A percentile compares a stretch with the other conserved stretches of the same genome.
Evolutionary conservation across 345 rosid species (phyloP).

Genomic region (Abelmoschus esculentus): DNA sequence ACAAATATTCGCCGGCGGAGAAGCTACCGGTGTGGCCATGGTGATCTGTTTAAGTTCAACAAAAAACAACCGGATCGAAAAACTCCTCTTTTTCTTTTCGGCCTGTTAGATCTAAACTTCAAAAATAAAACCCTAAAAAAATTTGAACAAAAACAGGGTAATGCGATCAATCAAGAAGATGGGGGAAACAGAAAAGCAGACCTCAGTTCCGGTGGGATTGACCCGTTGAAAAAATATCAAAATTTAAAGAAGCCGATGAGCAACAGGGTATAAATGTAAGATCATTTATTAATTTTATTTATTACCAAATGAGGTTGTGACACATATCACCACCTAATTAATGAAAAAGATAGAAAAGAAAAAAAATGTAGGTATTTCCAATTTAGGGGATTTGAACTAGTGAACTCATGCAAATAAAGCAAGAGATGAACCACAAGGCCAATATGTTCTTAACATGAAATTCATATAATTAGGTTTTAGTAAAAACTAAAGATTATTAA

Average conservation of each 20-base stretch:
- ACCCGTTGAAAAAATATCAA: not conserved
- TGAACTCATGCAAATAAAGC: too few relatives aligned
- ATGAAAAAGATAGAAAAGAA: too few relatives aligned
- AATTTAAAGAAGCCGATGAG: not conserved
- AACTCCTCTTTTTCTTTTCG: not conserved
- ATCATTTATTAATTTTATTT: too few relatives aligned
- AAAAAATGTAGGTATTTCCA: too few relatives aligned
- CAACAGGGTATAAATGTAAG: not conserved
- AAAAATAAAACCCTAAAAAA: too few relatives aligned
- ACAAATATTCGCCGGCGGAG: slow-evolving; percentile 5
- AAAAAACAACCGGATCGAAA: not conserved
- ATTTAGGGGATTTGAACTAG: too few relatives aligned
- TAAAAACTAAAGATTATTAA: too few relatives aligned
- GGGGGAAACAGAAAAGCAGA: not conserved
- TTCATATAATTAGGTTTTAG: too few relatives aligned
- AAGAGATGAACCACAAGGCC: too few relatives aligned
- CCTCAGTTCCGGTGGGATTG: not conserved
- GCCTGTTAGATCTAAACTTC: not conserved
- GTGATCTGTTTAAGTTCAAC: not conserved
- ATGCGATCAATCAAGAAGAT: not conserved
- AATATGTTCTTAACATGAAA: too few relatives aligned
- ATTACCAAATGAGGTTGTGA: too few relatives aligned
- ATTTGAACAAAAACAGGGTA: not conserved
- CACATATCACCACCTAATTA: too few relatives aligned
- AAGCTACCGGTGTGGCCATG: slow-evolving; percentile 19